Conservation (phyloP, 305 asterid genomes). For the Ajuga reptans region DNA sequence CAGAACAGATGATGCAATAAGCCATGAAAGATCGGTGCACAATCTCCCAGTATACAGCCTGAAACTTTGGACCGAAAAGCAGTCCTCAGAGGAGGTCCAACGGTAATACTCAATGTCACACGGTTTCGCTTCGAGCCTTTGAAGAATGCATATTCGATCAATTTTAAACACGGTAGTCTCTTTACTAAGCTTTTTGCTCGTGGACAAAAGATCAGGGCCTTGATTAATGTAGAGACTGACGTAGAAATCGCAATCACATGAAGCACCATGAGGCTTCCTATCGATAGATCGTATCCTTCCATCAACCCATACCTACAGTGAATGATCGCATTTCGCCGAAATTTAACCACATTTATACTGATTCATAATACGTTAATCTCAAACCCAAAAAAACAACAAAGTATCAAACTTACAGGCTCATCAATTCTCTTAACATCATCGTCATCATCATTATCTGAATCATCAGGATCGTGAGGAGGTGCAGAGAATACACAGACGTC, state of each 20-base stretch:
- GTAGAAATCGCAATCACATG: constrained; percentile 57
- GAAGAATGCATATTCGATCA: constrained; percentile 56
- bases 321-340: neutral
- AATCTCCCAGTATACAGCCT: constrained; percentile 51
- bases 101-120: constrained; percentile 55
- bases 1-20: constrained; percentile 47
- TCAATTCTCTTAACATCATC: constrained; percentile 27
- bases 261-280: constrained; percentile 59
- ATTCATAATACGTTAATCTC: too few relatives aligned
- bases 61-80: constrained; percentile 46
- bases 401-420: constrained; percentile 41
- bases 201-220: constrained; percentile 43
- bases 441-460: constrained; percentile 22
- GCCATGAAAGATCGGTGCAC: constrained; percentile 73
- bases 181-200: constrained; percentile 44
- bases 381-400: too few relatives aligned
- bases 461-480: constrained; percentile 29
- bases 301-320: constrained; percentile 65
- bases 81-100: constrained; percentile 74
- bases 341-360: neutral
- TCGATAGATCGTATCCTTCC: constrained; percentile 74
- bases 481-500: constrained; percentile 54
- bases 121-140: constrained; percentile 57
- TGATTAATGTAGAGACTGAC: constrained; percentile 62
- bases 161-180: constrained; percentile 41